A percentile compares a stretch with the other conserved stretches of the same genome.
Conservation (phyloP, 306 rosid species). For the Castanospermum australe region DNA sequence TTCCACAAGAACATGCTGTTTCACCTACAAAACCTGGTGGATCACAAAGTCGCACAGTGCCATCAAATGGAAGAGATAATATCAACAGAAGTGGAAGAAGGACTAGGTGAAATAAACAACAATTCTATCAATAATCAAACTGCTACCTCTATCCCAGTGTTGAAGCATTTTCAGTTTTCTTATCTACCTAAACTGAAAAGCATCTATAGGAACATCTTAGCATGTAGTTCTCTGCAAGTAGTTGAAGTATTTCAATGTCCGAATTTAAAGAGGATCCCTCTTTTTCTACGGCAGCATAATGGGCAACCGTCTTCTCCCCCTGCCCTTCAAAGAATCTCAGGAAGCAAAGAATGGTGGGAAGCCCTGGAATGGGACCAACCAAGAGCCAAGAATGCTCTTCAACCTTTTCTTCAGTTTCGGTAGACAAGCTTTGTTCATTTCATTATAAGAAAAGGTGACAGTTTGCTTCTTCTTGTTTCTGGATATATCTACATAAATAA, state of each 20-base stretch:
- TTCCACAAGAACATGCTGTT: not conserved
- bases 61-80: not conserved
- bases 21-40: not conserved
- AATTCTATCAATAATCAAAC: not conserved
- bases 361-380: constrained; percentile 8
- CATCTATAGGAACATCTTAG: not conserved
- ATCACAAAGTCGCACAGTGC: accelerated
- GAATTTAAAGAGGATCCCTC: not conserved
- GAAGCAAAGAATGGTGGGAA: not conserved
- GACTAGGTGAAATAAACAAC: not conserved
- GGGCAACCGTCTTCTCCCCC: not conserved
- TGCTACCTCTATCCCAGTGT: not conserved
- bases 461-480: too few species aligned
- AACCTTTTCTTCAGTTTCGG: not conserved
- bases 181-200: not conserved
- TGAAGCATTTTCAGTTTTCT: not conserved
- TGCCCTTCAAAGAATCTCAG: not conserved
- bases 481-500: too few species aligned
- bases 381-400: not conserved
- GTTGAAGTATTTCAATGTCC: not conserved
- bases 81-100: not conserved
- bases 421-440: too few species aligned
- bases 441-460: too few species aligned
- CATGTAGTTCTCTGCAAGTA: not conserved
- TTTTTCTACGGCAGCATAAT: not conserved